phyloP scores from a whole-genome alignment of 2,329 filamentous ascomycete species.

The Akanthomyces lecanii region DNA sequence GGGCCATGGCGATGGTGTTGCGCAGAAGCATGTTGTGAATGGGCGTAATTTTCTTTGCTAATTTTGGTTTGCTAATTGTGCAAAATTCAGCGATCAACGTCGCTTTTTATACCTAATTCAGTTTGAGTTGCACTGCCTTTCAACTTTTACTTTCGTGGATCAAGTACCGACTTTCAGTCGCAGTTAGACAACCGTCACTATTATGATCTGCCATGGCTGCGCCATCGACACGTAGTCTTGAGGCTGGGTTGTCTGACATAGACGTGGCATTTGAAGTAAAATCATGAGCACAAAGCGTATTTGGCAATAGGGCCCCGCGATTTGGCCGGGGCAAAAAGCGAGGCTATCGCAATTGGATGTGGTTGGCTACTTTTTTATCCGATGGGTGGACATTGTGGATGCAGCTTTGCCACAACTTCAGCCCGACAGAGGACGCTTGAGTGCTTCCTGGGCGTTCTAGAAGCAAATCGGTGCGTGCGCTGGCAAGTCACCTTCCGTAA shows the following conservation, averaged over 20 bases:
- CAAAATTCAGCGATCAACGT: background rate
- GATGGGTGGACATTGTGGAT: background rate
- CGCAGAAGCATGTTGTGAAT: background rate
- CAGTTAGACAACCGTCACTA: background rate
- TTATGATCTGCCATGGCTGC: background rate
- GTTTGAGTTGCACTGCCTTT: background rate
- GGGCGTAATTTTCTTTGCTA: background rate
- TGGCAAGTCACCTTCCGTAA: too few species aligned
- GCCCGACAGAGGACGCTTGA: background rate
- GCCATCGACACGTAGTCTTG: background rate
- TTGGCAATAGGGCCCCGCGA: background rate
- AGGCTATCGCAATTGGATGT: background rate
- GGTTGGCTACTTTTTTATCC: background rate
- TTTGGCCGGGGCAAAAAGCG: background rate
- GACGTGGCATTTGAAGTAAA: background rate
- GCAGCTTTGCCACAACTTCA: background rate
- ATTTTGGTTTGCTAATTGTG: background rate
- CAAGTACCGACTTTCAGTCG: background rate
- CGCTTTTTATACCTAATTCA: background rate
- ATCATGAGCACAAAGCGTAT: background rate
- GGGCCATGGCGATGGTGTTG: constrained; percentile 4
- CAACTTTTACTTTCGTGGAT: background rate
- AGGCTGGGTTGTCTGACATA: background rate
- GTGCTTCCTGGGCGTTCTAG: too few species aligned
- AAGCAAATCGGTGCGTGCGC: too few species aligned